Percentiles rank a stretch among this genome's conserved stretches.
Evolutionary conservation across 1,284 basidiomycete genomes (phyloP).

Genomic region (Trichosporon sp.): DNA sequence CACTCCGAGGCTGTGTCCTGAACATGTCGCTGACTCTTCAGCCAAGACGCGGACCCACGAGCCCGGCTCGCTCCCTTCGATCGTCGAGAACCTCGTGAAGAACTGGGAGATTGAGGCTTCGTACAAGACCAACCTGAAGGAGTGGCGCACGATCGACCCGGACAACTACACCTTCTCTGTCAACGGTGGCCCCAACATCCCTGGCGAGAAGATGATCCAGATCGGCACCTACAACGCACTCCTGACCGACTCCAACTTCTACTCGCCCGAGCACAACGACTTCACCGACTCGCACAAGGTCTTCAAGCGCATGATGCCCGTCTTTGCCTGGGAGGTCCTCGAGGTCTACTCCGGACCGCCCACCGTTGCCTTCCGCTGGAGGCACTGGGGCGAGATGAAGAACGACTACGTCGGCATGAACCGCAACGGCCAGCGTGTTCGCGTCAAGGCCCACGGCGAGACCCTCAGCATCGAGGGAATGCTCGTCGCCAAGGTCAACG

Average conservation of each 20-base stretch:
- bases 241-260: constrained; percentile 25
- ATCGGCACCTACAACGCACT: constrained; percentile 33
- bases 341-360: constrained; percentile 33
- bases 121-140: constrained; percentile 32
- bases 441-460: constrained; percentile 33
- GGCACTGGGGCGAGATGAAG: constrained; percentile 35
- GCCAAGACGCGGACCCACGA: constrained; percentile 27
- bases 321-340: constrained; percentile 32
- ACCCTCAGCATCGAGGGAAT: constrained; percentile 27
- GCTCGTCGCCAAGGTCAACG: constrained; percentile 30
- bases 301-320: constrained; percentile 36
- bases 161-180: constrained; percentile 27
- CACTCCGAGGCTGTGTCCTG: not conserved
- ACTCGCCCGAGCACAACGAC: constrained; percentile 29
- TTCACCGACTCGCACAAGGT: constrained; percentile 26
- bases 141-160: constrained; percentile 31
- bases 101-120: constrained; percentile 35
- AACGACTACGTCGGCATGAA: constrained; percentile 32
- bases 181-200: constrained; percentile 26
- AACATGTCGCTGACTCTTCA: not conserved
- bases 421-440: constrained; percentile 27
- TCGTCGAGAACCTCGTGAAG: constrained; percentile 33
- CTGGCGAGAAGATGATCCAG: constrained; percentile 27
- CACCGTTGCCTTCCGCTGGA: constrained; percentile 28
- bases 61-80: constrained; percentile 27